A percentile compares a stretch with the other conserved stretches of the same genome.
These are phyloP conservation scores for Salix caprea DNA, from an alignment of 345 rosid species.

Conservation along the genomic window DNA sequence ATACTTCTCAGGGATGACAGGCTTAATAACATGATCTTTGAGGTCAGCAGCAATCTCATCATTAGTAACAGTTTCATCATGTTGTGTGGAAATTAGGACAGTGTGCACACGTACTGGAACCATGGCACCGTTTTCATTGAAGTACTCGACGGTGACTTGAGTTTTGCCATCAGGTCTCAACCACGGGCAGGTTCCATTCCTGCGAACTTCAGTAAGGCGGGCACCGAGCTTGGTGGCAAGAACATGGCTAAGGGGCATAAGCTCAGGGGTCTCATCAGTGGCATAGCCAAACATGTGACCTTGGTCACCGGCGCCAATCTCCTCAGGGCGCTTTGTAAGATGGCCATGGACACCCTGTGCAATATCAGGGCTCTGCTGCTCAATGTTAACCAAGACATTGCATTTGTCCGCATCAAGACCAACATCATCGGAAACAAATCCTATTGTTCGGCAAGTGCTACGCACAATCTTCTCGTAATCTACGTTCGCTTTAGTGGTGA, in stretches of 20 bases:
- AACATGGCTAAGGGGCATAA: constrained; percentile 21
- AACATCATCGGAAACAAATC: constrained; percentile 18
- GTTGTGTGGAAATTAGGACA: constrained; percentile 16
- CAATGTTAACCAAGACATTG: constrained; percentile 11
- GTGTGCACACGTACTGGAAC: constrained; percentile 16
- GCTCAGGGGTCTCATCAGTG: constrained; percentile 18
- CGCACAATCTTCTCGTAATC: constrained; percentile 17
- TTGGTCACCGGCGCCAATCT: constrained; percentile 21
- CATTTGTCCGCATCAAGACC: constrained; percentile 24
- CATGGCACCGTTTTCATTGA: constrained; percentile 18
- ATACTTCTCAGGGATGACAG: constrained; percentile 18
- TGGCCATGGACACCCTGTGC: constrained; percentile 23
- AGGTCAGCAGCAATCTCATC: constrained; percentile 21
- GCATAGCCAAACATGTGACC: constrained; percentile 25
- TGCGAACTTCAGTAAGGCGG: constrained; percentile 16
- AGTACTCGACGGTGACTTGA: constrained; percentile 14
- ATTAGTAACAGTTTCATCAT: constrained; percentile 14
- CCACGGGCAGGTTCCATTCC: constrained; percentile 17
- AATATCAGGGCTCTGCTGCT: constrained; percentile 24
- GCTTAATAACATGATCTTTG: constrained; percentile 17
- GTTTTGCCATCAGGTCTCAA: constrained; percentile 24
- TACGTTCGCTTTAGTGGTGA: constrained; percentile 16
- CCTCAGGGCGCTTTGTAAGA: constrained; percentile 19
- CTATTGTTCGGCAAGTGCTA: constrained; percentile 10
- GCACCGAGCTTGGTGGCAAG: constrained; percentile 23